Conservation (phyloP, 345 rosid genomes). For the Ricinus communis region DNA sequence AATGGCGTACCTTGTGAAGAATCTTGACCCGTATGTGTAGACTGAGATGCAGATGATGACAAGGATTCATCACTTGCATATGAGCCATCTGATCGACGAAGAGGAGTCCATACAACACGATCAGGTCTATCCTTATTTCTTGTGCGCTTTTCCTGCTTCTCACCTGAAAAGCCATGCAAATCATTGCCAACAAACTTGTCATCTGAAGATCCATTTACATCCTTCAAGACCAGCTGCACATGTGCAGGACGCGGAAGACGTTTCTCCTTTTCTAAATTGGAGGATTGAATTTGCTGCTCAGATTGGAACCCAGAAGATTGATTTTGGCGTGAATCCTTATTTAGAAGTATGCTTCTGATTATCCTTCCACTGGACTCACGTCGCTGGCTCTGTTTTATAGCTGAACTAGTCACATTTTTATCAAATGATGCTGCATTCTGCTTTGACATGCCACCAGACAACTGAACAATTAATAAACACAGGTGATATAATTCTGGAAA, state of each 20-base stretch:
- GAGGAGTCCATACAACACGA: constrained; percentile 72
- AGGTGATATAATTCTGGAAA: neutral
- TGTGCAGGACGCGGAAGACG: constrained; percentile 47
- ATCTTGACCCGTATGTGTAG: constrained; percentile 22
- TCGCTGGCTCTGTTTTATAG: constrained; percentile 45
- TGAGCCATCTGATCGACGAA: constrained; percentile 57
- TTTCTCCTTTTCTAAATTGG: constrained; percentile 44
- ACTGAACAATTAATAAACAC: constrained; percentile 19
- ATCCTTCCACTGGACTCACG: constrained; percentile 45
- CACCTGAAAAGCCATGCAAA: constrained; percentile 31
- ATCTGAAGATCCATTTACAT: constrained; percentile 41
- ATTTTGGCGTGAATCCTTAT: constrained; percentile 49
- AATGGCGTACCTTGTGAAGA: constrained; percentile 28
- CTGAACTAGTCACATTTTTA: constrained; percentile 33
- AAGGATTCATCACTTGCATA: constrained; percentile 51
- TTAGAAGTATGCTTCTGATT: constrained; percentile 47
- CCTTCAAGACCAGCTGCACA: constrained; percentile 39
- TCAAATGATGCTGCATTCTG: constrained; percentile 34
- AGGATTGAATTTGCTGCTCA: constrained; percentile 44
- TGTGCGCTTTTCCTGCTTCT: constrained; percentile 50
- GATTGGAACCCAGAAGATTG: constrained; percentile 36
- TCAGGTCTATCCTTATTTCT: constrained; percentile 75
- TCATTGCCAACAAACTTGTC: constrained; percentile 50
- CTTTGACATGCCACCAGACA: constrained; percentile 27
- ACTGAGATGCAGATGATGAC: constrained; percentile 29